phyloP scores from a whole-genome alignment of 108 stramenopile genomes.

The Schizochytrium sp. region DNA sequence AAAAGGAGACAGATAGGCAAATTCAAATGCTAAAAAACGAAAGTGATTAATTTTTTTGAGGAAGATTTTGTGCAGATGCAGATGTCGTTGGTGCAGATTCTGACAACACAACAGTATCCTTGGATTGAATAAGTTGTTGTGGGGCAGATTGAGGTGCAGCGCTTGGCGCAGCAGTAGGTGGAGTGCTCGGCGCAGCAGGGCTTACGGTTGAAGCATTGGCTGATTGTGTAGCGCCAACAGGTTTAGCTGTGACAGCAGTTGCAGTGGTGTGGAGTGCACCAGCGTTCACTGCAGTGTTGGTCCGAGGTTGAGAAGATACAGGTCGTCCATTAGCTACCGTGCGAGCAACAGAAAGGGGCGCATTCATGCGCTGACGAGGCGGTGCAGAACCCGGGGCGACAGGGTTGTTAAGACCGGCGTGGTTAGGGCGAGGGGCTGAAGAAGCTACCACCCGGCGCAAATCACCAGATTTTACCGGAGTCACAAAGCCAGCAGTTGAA shows the following conservation, averaged over 20 bases:
- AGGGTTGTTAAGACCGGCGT: neutral
- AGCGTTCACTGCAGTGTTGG: too few species aligned
- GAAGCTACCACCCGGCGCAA: slow-evolving; percentile 24
- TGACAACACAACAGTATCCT: too few species aligned
- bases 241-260: too few species aligned
- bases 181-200: neutral
- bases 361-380: slow-evolving; percentile 11
- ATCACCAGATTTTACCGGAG: neutral
- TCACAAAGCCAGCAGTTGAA: neutral
- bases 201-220: neutral
- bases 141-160: neutral
- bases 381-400: slow-evolving; percentile 4
- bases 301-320: neutral
- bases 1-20: too few species aligned
- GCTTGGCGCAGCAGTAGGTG: neutral
- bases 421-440: neutral
- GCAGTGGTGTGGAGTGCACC: too few species aligned
- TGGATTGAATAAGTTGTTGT: too few species aligned
- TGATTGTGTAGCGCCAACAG: neutral
- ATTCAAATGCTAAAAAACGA: too few species aligned
- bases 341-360: neutral
- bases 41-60: too few species aligned
- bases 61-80: too few species aligned
- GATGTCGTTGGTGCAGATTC: too few species aligned
- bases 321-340: slow-evolving; percentile 8